Evolutionary conservation across 352 stramenopile genomes (phyloP), one percentile per base, ranked within the genome.

Genomic region (Pythium plurisporium): DNA sequence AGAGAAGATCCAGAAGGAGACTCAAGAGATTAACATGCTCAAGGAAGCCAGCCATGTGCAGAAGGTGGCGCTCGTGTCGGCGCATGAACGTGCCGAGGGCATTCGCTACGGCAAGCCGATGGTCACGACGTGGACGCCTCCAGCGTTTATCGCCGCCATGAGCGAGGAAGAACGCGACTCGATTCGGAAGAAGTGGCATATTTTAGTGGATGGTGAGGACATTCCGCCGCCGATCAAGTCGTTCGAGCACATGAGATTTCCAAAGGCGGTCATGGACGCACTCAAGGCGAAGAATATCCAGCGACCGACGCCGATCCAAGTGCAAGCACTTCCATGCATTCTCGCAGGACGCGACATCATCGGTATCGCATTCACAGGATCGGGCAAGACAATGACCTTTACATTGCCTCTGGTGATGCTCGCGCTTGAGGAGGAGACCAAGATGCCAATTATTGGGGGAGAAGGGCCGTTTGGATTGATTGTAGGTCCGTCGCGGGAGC

Each of bases 311-410:
- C 96, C 97, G 1, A 99, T 99, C 73, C 97, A 99, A 79, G 97
- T 99, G 62, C 97, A 99, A 64, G 97, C 96, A 38, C 86, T 99
- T 19, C 95, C 97, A 20, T 98, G 98, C 30, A 98, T 98, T 45
- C 81, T 99, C 27, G 87, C 94, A 1, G 95, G 95, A 17, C 85
- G 96, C 34, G 96, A 99, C 72, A 96, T 99, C 76, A 98, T 99
- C 41, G 97, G 97, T 46, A 99, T 99, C 65, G 97, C 97, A 9
- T 99, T 99, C 70, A 99, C 97, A 4, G 97, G 97, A 5, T 97
- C 81, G 2, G 97, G 97, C n/a, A 99, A 99, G 73, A 99, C 97
- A 0, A 79, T 99, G 29, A 98, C 95, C 11, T 99, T 99, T 76
- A 96, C 82, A 15, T 68, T 99, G 36, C 97, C 97, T 31, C 70